A percentile compares a stretch with the other conserved stretches of the same genome.
Conservation (phyloP, 805 yeast species). For the Starmera caribaea region DNA sequence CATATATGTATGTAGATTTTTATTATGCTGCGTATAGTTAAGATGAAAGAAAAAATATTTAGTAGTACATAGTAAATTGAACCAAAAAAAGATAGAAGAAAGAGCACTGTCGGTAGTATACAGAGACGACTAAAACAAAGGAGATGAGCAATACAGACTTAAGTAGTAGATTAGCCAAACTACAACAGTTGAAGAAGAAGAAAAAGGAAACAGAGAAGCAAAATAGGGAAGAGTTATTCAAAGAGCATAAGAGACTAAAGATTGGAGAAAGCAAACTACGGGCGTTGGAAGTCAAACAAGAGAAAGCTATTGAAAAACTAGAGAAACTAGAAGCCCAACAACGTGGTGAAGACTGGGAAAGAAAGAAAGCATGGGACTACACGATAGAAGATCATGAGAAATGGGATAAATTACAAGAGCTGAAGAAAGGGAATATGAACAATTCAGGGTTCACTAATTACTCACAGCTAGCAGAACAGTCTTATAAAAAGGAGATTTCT, state of each 20-base stretch:
- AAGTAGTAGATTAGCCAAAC: constrained; percentile 11
- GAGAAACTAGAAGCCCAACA: constrained; percentile 20
- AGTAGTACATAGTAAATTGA: no score
- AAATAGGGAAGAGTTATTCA: constrained; percentile 27
- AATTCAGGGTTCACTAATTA: constrained; percentile 38
- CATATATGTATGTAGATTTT: no score
- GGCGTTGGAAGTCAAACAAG: constrained; percentile 22
- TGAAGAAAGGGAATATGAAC: constrained; percentile 17
- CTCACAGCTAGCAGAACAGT: constrained; percentile 45
- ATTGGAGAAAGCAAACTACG: constrained; percentile 16
- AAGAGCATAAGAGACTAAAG: constrained; percentile 21
- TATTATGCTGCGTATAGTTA: no score
- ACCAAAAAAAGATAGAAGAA: neutral
- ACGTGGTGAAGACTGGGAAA: constrained; percentile 30
- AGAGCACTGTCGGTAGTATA: no score
- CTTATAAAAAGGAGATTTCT: constrained; percentile 46
- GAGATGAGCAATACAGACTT: neutral
- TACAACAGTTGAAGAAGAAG: constrained; percentile 18
- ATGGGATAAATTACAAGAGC: constrained; percentile 40
- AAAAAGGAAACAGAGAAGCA: constrained; percentile 20
- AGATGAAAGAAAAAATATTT: no score
- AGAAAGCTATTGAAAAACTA: constrained; percentile 28
- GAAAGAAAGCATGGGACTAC: constrained; percentile 41
- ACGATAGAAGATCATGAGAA: constrained; percentile 55
- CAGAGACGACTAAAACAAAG: no score